Evolutionary conservation across 2,329 filamentous ascomycete genomes (phyloP), one percentile per base, ranked within the genome.

Genomic region (Cercospora sojina): DNA sequence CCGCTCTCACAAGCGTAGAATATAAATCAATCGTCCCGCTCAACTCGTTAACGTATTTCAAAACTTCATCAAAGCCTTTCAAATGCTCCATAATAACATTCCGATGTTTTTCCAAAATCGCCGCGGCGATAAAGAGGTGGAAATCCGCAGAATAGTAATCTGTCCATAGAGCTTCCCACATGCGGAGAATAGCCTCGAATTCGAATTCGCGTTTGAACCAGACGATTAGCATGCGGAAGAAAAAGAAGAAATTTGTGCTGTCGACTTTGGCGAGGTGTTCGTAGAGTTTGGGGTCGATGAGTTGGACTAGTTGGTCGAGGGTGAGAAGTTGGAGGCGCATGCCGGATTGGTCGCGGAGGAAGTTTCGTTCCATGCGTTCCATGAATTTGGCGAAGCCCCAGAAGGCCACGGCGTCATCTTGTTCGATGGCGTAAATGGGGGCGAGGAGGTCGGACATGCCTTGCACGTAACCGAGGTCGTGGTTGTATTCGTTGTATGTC

Each of bases 241-340:
- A 98, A 83, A 99, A 99, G 81, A 99, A 99, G 80, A 99, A 99
- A 78, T 99, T 99, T 25, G 95, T 99, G 75, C 91, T 96, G 74
- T 99, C 96, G 20, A 93, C 91, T 16, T 87, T 89, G 78, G 96
- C 88, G 0, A 99, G 86, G 74, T 99, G 95, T 1, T 91, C 84
- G 79, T 97, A 98, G 7, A 99, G 87, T 76, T 93, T 91, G 0
- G 96, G 95, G 72, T 99, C 95, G 88, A 99, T 93, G 65, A 99
- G 91, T 76, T 96, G 93, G 12, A 98, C 93, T 0, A 99, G 88
- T 71, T 99, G 93, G 76, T 99, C 93, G 3, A 99, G 87, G 0
- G 94, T 93, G 43, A 92, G 83, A 3, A 99, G 88, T 78, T 99
- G 96, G 23, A 89, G 87, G 29, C 95, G 89, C 95, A 99, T 99